A percentile compares a stretch with the other conserved stretches of the same genome.
phyloP scores from a whole-genome alignment of 768 basidiomycete species.

The Hygrocybe coccinea region DNA sequence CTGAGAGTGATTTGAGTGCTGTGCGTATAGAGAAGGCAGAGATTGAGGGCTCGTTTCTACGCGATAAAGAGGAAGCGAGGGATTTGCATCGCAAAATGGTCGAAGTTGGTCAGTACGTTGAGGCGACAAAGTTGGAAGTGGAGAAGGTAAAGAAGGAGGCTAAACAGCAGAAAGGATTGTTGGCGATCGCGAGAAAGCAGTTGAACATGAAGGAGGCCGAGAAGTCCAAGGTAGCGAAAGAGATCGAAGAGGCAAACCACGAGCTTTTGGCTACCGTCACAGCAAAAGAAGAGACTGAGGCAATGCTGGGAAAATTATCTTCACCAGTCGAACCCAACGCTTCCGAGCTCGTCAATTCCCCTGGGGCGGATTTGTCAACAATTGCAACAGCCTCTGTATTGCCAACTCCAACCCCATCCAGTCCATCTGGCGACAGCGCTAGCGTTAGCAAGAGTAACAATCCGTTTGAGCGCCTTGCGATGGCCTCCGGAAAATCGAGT shows the following conservation, averaged over 20 bases:
- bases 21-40: constrained; percentile 87
- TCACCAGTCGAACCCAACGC: constrained; percentile 17
- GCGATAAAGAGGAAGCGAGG: constrained; percentile 92
- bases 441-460: constrained; percentile 69
- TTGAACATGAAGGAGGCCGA: constrained; percentile 78
- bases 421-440: constrained; percentile 40
- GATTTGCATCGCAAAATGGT: constrained; percentile 81
- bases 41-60: constrained; percentile 76
- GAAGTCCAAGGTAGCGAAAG: constrained; percentile 62
- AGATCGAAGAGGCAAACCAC: constrained; percentile 59
- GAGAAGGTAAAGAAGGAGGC: constrained; percentile 92
- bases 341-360: constrained; percentile 4
- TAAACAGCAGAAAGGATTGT: constrained; percentile 91
- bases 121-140: constrained; percentile 62
- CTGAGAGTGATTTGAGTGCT: constrained; percentile 90
- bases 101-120: constrained; percentile 70
- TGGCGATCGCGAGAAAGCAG: constrained; percentile 95
- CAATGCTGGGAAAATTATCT: constrained; percentile 39
- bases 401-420: constrained; percentile 56
- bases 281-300: constrained; percentile 55
- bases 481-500: constrained; percentile 38
- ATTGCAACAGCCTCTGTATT: constrained; percentile 75
- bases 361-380: constrained; percentile 39
- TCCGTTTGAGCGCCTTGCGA: constrained; percentile 75
- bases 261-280: constrained; percentile 49